phyloP scores from a whole-genome alignment of 2,329 filamentous ascomycete genomes.

The Gremmenia infestans region DNA sequence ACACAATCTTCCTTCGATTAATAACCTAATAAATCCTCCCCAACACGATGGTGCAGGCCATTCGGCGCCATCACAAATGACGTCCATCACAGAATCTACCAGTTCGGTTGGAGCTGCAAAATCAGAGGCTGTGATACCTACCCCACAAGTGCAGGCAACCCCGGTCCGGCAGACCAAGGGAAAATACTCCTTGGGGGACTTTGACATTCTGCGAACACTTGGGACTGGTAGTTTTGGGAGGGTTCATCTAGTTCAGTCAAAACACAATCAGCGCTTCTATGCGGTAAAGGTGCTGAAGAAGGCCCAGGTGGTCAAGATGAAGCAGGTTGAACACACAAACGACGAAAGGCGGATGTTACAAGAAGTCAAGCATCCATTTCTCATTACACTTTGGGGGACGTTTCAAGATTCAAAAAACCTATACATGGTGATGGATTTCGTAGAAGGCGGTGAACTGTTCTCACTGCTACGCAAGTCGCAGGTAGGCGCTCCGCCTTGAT shows the following conservation, averaged over 20 bases:
- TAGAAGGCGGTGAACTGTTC: constrained; percentile 96
- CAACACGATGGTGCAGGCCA: constrained; percentile 43
- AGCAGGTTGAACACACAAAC: constrained; percentile 99
- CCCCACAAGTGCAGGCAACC: constrained; percentile 12
- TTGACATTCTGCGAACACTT: constrained; percentile 82
- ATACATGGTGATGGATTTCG: constrained; percentile 99
- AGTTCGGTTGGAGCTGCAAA: constrained; percentile 1
- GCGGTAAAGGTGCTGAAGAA: constrained; percentile 99
- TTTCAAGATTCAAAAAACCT: constrained; percentile 94
- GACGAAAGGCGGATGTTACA: constrained; percentile 94
- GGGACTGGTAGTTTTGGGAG: constrained; percentile 96
- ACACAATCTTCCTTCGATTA: constrained; percentile 75
- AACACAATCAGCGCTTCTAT: constrained; percentile 97
- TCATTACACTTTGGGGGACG: constrained; percentile 97
- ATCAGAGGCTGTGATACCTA: constrained; percentile 7
- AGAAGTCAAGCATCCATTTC: constrained; percentile 94
- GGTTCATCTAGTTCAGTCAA: constrained; percentile 94
- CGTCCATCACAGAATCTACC: constrained; percentile 9
- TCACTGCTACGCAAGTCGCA: constrained; percentile 88
- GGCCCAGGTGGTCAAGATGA: constrained; percentile 98
- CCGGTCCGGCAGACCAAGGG: constrained; percentile 75
- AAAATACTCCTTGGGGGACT: constrained; percentile 92
- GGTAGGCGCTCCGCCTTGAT: constrained; percentile 39
- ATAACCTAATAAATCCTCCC: constrained; percentile 71
- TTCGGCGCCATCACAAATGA: constrained; percentile 27